phyloP scores from a whole-genome alignment of 73 alveolate species.

The Paramecium bursaria region DNA sequence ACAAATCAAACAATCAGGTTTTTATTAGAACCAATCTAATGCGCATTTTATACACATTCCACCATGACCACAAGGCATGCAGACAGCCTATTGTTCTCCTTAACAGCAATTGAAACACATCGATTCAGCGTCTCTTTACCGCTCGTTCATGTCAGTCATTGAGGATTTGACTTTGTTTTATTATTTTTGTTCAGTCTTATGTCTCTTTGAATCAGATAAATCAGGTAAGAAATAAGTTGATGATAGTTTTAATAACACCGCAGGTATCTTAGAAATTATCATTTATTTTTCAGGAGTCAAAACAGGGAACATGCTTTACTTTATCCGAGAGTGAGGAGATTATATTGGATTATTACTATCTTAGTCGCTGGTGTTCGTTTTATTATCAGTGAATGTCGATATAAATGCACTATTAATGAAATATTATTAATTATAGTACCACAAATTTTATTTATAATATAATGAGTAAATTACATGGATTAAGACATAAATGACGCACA shows the following conservation, averaged over 20 bases:
- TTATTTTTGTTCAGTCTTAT: neutral
- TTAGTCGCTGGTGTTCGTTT: neutral
- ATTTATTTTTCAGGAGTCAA: slow-evolving; percentile 24
- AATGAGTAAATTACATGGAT: slow-evolving; percentile 13
- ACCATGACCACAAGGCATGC: slow-evolving; percentile 22
- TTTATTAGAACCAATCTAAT: slow-evolving; percentile 25
- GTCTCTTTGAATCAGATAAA: neutral
- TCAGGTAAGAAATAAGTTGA: slow-evolving; percentile 45
- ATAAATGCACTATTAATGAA: neutral
- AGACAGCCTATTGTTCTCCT: slow-evolving; percentile 9
- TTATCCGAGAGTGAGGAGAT: slow-evolving; percentile 26
- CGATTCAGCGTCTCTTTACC: neutral
- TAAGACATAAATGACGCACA: slow-evolving; percentile 5
- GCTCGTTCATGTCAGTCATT: slow-evolving; percentile 27
- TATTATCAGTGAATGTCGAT: neutral
- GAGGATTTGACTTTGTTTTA: neutral
- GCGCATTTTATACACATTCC: slow-evolving; percentile 1
- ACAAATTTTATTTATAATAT: slow-evolving; percentile 11
- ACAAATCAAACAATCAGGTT: slow-evolving; percentile 41
- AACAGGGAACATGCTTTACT: too few species aligned
- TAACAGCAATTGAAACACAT: slow-evolving; percentile 49
- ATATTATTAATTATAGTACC: neutral
- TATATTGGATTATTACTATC: slow-evolving; percentile 12
- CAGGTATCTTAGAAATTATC: neutral
- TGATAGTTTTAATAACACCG: slow-evolving; percentile 13